Evolutionary conservation across 352 stramenopile species (phyloP).

Genomic region (Phytophthora chlamydospora): DNA sequence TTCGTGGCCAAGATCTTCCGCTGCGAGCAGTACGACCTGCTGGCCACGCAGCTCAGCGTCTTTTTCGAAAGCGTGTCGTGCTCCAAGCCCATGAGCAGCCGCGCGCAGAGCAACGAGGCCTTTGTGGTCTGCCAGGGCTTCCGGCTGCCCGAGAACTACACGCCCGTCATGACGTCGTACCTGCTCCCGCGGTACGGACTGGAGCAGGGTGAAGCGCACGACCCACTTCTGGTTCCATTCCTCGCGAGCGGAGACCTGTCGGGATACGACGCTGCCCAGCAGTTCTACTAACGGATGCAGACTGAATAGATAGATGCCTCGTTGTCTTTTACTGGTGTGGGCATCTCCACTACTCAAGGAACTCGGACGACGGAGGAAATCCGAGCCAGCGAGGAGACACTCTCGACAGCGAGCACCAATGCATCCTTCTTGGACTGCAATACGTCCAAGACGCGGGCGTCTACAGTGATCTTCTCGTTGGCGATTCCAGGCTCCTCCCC

Average conservation of each 20-base stretch:
- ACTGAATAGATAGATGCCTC: conserved; percentile 25
- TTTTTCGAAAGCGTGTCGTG: conserved; percentile 97
- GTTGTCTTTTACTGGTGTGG: conserved; percentile 6
- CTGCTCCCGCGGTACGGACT: conserved; percentile 72
- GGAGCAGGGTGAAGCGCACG: conserved; percentile 47
- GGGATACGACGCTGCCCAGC: conserved; percentile 85
- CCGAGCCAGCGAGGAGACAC: conserved; percentile 39
- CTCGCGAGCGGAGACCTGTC: conserved; percentile 93
- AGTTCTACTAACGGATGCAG: conserved; percentile 47
- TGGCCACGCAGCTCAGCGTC: conserved; percentile 96
- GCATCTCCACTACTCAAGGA: conserved; percentile 22
- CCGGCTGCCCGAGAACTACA: conserved; percentile 76
- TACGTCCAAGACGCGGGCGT: conserved; percentile 50
- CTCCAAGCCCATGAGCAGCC: conserved; percentile 97
- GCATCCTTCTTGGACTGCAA: conserved; percentile 52
- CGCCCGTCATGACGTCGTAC: conserved; percentile 88
- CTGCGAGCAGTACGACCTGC: conserved; percentile 95
- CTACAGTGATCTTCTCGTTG: conserved; percentile 30
- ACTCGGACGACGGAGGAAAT: conserved; percentile 48
- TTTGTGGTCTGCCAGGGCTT: conserved; percentile 98
- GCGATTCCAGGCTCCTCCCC: neutral
- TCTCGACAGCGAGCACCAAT: conserved; percentile 51
- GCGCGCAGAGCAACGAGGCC: conserved; percentile 95
- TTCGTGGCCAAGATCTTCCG: conserved; percentile 99
- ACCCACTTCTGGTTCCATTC: conserved; percentile 88